Evolutionary conservation across 148 eudicot genomes (phyloP).

Genomic region (Rhododendron mucronatum): DNA sequence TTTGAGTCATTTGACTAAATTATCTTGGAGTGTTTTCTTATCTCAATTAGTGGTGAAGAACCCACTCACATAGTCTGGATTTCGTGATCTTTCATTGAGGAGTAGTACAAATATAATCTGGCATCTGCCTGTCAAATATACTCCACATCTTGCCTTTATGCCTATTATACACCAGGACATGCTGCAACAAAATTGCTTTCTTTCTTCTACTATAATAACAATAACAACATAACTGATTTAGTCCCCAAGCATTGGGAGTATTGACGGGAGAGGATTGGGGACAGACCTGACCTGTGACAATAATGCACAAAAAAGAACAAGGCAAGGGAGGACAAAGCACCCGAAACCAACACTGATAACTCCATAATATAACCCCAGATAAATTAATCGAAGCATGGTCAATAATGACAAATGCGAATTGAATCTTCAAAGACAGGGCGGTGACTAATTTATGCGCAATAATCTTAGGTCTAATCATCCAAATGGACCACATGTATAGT

Average conservation of each 20-base stretch:
- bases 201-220: background rate
- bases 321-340: too few relatives aligned
- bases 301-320: too few relatives aligned
- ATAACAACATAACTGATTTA: too few relatives aligned
- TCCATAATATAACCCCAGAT: too few relatives aligned
- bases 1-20: background rate
- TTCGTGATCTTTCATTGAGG: background rate
- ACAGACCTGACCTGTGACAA: too few relatives aligned
- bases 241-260: too few relatives aligned
- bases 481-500: background rate
- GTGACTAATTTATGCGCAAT: background rate
- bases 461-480: background rate
- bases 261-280: too few relatives aligned
- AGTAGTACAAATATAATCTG: background rate
- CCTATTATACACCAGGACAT: background rate
- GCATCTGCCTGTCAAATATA: too few relatives aligned
- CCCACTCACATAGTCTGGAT: background rate
- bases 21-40: background rate
- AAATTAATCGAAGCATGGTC: too few relatives aligned
- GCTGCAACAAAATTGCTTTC: background rate
- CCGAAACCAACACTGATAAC: too few relatives aligned
- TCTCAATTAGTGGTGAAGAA: background rate
- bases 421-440: too few relatives aligned
- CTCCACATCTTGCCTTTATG: background rate
- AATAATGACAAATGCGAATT: too few relatives aligned